Base-by-base conservation (phyloP, 805 yeast genomes). In the Peterozyma xylosa region DNA sequence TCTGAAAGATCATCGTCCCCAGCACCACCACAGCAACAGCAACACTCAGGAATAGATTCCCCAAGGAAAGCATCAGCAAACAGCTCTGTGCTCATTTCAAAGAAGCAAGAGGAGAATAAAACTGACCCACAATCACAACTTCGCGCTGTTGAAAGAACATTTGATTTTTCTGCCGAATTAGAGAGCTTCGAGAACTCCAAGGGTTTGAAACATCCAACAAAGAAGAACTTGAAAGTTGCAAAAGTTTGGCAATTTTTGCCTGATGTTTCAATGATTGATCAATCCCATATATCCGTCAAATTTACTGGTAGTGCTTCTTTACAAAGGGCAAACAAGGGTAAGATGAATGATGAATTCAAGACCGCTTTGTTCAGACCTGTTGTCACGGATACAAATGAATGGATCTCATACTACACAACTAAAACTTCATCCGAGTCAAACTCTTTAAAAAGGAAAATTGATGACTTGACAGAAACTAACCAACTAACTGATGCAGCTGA, bases 241-340 rank as follows among this genome's bases (percentile, higher is more conserved):
- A 73, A 71, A 47, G 71, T 88, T 1, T 86, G 89, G 87, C 82
- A 83, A 21, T 66, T 93, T 27, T 67, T 90, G 49, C 99, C 99
- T 7, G 97, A 93, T 61, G 80, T 93, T 9, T 80, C 91, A n/a
- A 76, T 86, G 73, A 71, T 88, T 74, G 99, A 93, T 62, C 81
- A 86, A 52, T 76, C 73, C 42, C 88, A 74, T 55, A 67, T 78
- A 54, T 70, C 79, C 30, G 66, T 87, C 37, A 85, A 82, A 59
- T 76, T 86, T 52, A 56, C 70, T 4, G 80, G 81, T 4, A 69
- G 78, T 10, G 81, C 83, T 2, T 73, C 80, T 2, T 54, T 73
- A 21, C 51, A 60, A 16, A 56, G 73, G 47, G 73, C 42, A 51
- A 68, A 72, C 34, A 58, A 57, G 33, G 51, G 42, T 55, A 66